Evolutionary conservation across 768 basidiomycete genomes (phyloP).

Genomic region (Trametes sanguinea): DNA sequence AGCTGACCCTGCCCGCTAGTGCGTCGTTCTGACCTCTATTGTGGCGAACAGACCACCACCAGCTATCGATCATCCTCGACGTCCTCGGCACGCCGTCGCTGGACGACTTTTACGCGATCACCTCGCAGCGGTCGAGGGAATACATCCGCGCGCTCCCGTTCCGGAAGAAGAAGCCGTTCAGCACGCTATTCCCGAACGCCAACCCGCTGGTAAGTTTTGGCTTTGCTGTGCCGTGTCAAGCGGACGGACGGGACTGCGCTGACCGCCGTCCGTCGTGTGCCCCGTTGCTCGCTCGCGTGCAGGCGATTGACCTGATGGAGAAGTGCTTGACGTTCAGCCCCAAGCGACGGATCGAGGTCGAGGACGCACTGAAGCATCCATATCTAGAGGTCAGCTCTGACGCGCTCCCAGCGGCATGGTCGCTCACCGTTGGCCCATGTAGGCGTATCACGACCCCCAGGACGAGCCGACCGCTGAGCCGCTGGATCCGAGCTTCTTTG

Average conservation of each 20-base stretch:
- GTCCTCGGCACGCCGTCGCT: constrained; percentile 90
- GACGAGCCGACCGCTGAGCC: constrained; percentile 86
- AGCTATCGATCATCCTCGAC: constrained; percentile 89
- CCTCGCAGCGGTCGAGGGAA: constrained; percentile 74
- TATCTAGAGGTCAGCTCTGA: constrained; percentile 65
- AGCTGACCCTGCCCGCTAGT: not conserved
- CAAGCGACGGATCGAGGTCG: constrained; percentile 83
- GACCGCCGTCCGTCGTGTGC: constrained; percentile 30
- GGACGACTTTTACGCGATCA: constrained; percentile 95
- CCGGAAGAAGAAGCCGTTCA: constrained; percentile 74
- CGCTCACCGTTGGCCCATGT: not conserved
- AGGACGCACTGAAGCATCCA: constrained; percentile 85
- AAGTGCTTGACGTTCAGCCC: constrained; percentile 85
- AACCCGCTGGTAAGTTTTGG: constrained; percentile 55
- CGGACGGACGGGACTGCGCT: constrained; percentile 1
- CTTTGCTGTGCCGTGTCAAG: not conserved
- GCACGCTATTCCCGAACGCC: constrained; percentile 71
- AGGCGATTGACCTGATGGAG: constrained; percentile 79
- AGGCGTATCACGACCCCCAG: constrained; percentile 87
- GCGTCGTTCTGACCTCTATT: not conserved
- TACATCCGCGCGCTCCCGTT: constrained; percentile 90
- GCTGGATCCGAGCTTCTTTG: constrained; percentile 77
- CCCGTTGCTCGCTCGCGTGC: not conserved
- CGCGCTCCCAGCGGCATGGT: not conserved
- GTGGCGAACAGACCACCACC: constrained; percentile 72